Evolutionary conservation across 148 eudicot genomes (phyloP), one percentile per base, ranked within the genome.

Genomic region (Camellia granthamiana): DNA sequence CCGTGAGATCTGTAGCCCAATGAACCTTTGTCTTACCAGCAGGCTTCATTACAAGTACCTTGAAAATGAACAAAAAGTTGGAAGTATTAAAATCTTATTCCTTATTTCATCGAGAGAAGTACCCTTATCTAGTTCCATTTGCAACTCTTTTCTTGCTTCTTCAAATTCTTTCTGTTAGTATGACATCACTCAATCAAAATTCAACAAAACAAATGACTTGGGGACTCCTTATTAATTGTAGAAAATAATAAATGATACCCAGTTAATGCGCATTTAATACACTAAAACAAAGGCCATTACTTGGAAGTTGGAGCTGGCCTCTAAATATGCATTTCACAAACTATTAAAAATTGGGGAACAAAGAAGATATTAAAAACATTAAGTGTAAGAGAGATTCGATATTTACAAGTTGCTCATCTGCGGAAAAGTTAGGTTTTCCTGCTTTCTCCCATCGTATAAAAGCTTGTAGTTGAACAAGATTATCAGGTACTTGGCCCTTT

Each of bases 71-170:
- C 18, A 74, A 55, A 70, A 56, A 21, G 42, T 12, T 18, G 44
- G 44, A 59, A 18, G 21, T 44, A 77, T 81, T 76, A 84, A 13
- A 52, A 15, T 91, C 87, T 90, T 95, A 78, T 85, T 89, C 77
- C 87, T 81, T 86, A 92, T 87, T 68, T 87, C 95, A 82, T 91
- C 88, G 47, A 94, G 58, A 73, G 93, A 86, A 79, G 81, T 69
- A 66, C 97, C 98, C 80, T 90, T 92, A 75, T 89, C 91, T 43
- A 92, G 87, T 85, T 94, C 97, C 75, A 51, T 79, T 84, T 89
- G 93, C 87, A 94, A 85, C 54, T 94, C 98, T 83, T 91, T 90
- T 84, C 95, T 89, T 61, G 97, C 98, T 87, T 88, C 97, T 88
- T 91, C 97, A 85, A 92, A 91, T 86, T 94, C 97, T 83, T 66